These are phyloP conservation scores for Sicyos edulis DNA, from an alignment of 306 rosid species.

Conservation along the genomic window DNA sequence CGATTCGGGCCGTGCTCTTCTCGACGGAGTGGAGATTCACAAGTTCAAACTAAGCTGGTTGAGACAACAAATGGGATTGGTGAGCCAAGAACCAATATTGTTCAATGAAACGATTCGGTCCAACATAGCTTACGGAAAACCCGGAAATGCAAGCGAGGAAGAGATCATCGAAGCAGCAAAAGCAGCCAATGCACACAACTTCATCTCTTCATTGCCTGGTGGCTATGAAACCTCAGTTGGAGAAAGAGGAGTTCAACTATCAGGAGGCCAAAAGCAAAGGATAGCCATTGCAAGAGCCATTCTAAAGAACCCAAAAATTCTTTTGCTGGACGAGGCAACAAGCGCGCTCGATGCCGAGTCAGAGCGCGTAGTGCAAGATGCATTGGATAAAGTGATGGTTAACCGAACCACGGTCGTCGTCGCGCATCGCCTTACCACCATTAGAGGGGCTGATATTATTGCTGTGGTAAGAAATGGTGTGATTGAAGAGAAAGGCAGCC, in stretches of 20 bases:
- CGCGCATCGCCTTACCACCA: constrained; percentile 75
- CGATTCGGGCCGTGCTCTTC: constrained; percentile 42
- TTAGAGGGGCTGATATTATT: constrained; percentile 63
- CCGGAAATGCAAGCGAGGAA: constrained; percentile 47
- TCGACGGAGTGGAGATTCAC: constrained; percentile 54
- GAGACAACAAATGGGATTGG: constrained; percentile 84
- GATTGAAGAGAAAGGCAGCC: constrained; percentile 75
- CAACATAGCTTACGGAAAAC: constrained; percentile 77
- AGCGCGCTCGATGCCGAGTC: constrained; percentile 92
- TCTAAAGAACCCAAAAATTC: constrained; percentile 66
- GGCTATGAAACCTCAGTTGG: constrained; percentile 73
- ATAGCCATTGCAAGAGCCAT: constrained; percentile 86
- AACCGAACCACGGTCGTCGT: constrained; percentile 75
- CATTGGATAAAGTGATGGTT: constrained; percentile 70
- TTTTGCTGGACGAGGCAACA: constrained; percentile 84
- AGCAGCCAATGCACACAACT: constrained; percentile 65
- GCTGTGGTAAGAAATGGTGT: constrained; percentile 67
- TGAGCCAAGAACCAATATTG: constrained; percentile 83
- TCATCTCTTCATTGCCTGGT: constrained; percentile 56
- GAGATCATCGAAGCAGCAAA: constrained; percentile 65
- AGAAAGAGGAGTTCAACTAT: constrained; percentile 76
- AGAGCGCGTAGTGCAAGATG: constrained; percentile 71
- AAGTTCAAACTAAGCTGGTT: constrained; percentile 58
- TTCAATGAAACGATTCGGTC: constrained; percentile 68
- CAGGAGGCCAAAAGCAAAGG: constrained; percentile 91